Conservation (phyloP, 208 protist genomes). For the Angomonas desouzai region DNA sequence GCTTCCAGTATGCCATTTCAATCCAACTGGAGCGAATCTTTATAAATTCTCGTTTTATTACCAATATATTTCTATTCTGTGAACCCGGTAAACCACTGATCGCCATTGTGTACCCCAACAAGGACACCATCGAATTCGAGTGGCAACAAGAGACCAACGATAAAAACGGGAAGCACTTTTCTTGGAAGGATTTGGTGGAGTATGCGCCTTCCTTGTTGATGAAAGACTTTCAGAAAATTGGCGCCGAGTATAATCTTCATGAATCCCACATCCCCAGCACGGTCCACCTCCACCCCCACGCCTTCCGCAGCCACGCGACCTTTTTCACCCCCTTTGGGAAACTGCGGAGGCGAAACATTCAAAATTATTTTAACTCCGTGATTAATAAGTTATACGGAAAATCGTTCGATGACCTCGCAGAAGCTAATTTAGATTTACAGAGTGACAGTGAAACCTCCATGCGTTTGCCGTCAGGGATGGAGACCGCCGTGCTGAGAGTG, state of each 20-base stretch:
- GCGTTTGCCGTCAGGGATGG: not conserved
- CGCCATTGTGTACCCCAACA: conserved; percentile 79
- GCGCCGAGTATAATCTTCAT: conserved; percentile 45
- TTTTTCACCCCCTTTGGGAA: conserved; percentile 78
- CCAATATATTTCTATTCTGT: conserved; percentile 84
- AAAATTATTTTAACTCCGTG: conserved; percentile 66
- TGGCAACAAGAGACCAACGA: conserved; percentile 40
- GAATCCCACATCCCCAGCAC: conserved; percentile 53
- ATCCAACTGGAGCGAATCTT: conserved; percentile 69
- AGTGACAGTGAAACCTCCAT: conserved; percentile 29
- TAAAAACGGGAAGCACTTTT: conserved; percentile 19
- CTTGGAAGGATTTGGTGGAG: conserved; percentile 68
- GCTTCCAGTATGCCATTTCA: conserved; percentile 67
- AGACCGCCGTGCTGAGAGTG: conserved; percentile 36
- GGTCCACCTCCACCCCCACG: conserved; percentile 85
- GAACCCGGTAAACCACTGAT: conserved; percentile 65
- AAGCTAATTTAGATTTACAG: conserved; percentile 10
- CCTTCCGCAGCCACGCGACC: conserved; percentile 72
- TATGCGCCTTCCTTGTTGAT: conserved; percentile 57
- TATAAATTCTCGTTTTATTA: conserved; percentile 74
- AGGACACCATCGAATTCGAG: conserved; percentile 83
- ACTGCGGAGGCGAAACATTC: conserved; percentile 51
- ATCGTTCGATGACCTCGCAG: conserved; percentile 2
- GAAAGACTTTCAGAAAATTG: conserved; percentile 54
- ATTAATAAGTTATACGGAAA: conserved; percentile 57